Conservation (phyloP, 176 grass and related monocot genomes). For the Dendrocalamus sinicus region DNA sequence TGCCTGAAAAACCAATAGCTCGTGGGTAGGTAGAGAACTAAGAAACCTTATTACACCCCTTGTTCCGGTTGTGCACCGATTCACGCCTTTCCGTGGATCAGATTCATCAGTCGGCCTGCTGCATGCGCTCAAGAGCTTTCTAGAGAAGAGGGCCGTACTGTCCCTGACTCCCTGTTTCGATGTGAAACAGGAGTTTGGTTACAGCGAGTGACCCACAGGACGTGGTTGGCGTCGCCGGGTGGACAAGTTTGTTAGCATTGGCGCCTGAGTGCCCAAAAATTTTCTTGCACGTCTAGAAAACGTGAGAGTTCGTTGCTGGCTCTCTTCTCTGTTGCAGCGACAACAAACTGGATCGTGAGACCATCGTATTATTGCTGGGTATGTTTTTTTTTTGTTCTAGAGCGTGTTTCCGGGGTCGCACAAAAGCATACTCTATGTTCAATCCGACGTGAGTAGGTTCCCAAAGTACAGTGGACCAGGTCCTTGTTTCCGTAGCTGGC, state of each 20-base stretch:
- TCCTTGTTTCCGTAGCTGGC: no score
- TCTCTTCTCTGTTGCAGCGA: no score
- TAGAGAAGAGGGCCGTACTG: neutral
- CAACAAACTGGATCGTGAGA: no score
- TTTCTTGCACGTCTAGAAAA: neutral
- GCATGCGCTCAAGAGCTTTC: neutral
- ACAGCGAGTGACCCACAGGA: neutral
- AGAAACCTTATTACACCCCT: neutral
- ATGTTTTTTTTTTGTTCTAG: no score
- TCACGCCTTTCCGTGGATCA: neutral
- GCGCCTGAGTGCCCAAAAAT: neutral
- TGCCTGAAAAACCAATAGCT: neutral
- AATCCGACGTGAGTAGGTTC: no score
- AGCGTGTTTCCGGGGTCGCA: no score
- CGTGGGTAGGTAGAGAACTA: neutral
- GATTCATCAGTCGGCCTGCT: neutral
- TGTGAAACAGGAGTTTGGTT: neutral
- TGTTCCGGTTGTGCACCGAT: neutral
- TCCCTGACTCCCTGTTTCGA: neutral
- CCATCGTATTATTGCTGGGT: no score
- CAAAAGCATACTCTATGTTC: no score
- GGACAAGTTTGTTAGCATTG: neutral
- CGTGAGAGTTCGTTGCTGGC: neutral
- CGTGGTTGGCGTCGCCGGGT: neutral
- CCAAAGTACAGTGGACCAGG: no score